These are phyloP conservation scores for Cryptosporidium andersoni DNA, from an alignment of 169 alveolate species.

Conservation along the genomic window DNA sequence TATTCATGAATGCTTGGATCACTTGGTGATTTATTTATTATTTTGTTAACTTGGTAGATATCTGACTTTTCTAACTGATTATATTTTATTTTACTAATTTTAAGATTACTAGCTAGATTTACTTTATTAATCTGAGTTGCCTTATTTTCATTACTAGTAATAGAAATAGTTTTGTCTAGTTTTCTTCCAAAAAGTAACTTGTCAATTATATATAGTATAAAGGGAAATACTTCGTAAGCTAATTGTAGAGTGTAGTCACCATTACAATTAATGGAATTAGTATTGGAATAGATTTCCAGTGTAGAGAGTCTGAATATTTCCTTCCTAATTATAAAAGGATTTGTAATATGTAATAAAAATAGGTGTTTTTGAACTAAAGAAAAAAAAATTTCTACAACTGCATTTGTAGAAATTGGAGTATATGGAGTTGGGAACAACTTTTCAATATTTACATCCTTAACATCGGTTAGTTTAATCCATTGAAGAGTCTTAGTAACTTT, in stretches of 20 bases:
- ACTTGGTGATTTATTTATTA: no score
- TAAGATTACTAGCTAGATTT: background rate
- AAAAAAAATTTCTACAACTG: conserved; percentile 29
- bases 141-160: background rate
- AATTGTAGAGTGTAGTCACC: no score
- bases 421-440: conserved; percentile 25
- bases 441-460: background rate
- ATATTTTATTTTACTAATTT: background rate
- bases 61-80: no score
- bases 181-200: no score
- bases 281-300: no score
- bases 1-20: no score
- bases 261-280: no score
- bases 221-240: no score
- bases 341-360: background rate
- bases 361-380: conserved; percentile 32
- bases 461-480: conserved; percentile 35
- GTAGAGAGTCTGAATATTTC: no score
- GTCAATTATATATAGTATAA: no score
- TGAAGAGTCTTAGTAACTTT: conserved; percentile 26
- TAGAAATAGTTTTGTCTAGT: background rate
- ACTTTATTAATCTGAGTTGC: background rate
- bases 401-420: conserved; percentile 30
- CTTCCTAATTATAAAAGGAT: conserved; percentile 6
- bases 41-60: no score